These are phyloP conservation scores for Amphicarpaea edgeworthii DNA, from an alignment of 306 rosid species.

Conservation along the genomic window DNA sequence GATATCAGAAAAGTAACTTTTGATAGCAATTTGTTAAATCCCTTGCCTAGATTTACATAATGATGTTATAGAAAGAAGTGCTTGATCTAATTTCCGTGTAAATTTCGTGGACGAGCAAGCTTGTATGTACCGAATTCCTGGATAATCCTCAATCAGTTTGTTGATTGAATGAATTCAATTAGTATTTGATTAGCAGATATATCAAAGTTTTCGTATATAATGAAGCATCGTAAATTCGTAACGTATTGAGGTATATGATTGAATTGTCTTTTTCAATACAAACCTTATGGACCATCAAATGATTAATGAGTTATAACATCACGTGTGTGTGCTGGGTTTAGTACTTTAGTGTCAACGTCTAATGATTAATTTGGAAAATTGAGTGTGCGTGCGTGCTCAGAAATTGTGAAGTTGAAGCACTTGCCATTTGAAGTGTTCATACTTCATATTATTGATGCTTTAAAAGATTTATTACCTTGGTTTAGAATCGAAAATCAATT, in stretches of 20 bases:
- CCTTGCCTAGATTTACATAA: background rate
- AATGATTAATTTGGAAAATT: background rate
- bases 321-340: background rate
- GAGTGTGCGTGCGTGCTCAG: background rate
- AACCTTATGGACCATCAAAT: background rate
- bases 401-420: background rate
- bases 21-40: slow-evolving; percentile 14
- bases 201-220: background rate
- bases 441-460: background rate
- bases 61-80: background rate
- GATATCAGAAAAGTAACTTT: slow-evolving; percentile 24
- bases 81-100: slow-evolving; percentile 1
- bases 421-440: background rate
- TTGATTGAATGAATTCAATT: slow-evolving; percentile 15
- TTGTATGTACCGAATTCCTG: slow-evolving; percentile 17
- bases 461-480: background rate
- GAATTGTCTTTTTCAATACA: background rate
- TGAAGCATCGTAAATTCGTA: background rate
- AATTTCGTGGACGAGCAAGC: slow-evolving; percentile 17
- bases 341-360: background rate
- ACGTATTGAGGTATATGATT: background rate
- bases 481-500: background rate
- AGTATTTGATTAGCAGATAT: background rate
- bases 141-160: background rate
- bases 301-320: background rate